Evolutionary conservation across 169 alveolate species (phyloP), one percentile per base, ranked within the genome.

Genomic region (Perkinsus olseni): DNA sequence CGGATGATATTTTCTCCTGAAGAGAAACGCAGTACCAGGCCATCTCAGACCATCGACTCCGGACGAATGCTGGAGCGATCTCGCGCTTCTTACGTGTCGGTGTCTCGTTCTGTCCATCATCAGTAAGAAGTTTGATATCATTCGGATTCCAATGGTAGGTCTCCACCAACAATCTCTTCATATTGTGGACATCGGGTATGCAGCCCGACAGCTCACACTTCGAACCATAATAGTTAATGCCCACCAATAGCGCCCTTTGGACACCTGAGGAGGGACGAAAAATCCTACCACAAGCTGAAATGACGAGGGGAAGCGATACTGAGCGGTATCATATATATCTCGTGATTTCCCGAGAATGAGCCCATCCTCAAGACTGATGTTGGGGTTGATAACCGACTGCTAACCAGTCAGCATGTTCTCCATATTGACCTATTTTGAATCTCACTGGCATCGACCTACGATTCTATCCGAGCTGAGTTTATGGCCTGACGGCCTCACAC

Each of bases 171-270:
- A 96, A 92, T n/a, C 95, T 82, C 82, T 92, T 91, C 96, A 94
- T 94, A 50, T 95, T 93, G 50, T 94, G 74, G 36, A 95, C 96
- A 45, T 96, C 97, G 40, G 95, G 95, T 62, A 95, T 94, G 93
- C 97, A 95, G 1, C 97, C 97, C 20, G 95, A 74, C 91, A 96
- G 94, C 91, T 95, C 96, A 34, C 95, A 94, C 1, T 92, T 92
- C 13, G 96, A 74, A 74, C 96, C 96, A 21, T 92, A 93, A 93
- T 96, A 96, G 94, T 96, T 95, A 92, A 95, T 95, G 34, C 97
- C 97, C 62, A 96, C 93, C 92, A 96, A 92, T 91, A 96, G 92
- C 38, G 97, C 97, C 51, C 94, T 94, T 31, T 62, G 82, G 28
- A 62, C 82, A 62, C 82, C 82, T 62, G 34, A 8, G 1, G 17